Evolutionary conservation across 2,329 filamentous ascomycete genomes (phyloP).

Genomic region (Fusarium mundagurra): DNA sequence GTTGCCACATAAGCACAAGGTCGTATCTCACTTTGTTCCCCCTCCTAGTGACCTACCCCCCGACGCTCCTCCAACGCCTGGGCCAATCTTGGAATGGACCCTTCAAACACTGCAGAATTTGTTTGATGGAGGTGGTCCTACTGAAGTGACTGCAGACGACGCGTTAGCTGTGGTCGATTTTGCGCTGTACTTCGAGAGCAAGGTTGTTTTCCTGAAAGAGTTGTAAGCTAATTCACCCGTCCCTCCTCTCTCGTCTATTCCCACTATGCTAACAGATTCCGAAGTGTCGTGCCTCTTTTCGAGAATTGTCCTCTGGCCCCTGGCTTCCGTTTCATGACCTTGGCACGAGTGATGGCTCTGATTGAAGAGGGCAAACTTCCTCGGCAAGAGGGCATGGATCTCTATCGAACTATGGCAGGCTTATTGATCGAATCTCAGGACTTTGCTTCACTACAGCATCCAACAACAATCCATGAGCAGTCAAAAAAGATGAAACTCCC

Average conservation of each 20-base stretch:
- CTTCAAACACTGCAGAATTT: not conserved
- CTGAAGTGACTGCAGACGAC: not conserved
- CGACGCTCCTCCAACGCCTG: not conserved
- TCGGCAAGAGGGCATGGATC: not conserved
- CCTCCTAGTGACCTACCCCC: not conserved
- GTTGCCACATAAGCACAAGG: not conserved
- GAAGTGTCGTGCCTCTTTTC: constrained; percentile 14
- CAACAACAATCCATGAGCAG: not conserved
- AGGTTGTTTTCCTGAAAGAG: constrained; percentile 1
- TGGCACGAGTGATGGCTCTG: constrained; percentile 1
- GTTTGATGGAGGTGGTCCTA: not conserved
- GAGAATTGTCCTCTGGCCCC: not conserved
- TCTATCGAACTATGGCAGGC: not conserved
- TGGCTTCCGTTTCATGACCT: constrained; percentile 12
- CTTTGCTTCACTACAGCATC: not conserved
- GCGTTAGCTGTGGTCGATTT: constrained; percentile 22
- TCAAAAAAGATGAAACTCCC: not conserved
- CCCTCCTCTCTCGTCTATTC: not conserved
- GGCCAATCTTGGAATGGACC: constrained; percentile 16
- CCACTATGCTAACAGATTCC: not conserved
- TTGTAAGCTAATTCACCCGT: not conserved
- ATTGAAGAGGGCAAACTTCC: not conserved
- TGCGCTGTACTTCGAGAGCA: constrained; percentile 26
- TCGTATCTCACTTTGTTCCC: constrained; percentile 9
- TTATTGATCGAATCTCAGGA: not conserved